phyloP scores from a whole-genome alignment of 805 yeast species.

The Starmerella cellae region DNA sequence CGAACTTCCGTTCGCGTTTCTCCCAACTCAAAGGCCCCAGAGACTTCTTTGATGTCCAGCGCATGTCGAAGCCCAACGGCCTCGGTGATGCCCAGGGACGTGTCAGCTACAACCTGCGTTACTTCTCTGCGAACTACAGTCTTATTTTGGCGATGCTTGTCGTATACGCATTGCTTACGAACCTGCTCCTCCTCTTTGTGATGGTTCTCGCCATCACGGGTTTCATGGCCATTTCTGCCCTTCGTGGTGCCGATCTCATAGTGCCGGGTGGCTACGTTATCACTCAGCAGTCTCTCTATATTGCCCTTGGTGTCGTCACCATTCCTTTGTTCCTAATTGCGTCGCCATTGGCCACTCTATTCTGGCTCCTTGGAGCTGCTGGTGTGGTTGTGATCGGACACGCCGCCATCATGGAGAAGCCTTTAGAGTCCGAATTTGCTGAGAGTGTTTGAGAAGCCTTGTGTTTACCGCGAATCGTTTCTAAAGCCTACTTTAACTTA shows the following conservation, averaged over 20 bases:
- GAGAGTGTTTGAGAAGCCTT: constrained; percentile 34
- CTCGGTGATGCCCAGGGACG: constrained; percentile 82
- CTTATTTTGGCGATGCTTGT: constrained; percentile 58
- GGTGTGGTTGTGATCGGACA: constrained; percentile 68
- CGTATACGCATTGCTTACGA: constrained; percentile 77
- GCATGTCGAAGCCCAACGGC: constrained; percentile 80
- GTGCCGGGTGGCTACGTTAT: constrained; percentile 54
- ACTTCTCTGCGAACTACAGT: constrained; percentile 78
- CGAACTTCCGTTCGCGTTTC: constrained; percentile 42
- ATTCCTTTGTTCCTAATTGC: constrained; percentile 77
- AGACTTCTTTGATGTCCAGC: constrained; percentile 84
- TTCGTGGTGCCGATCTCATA: constrained; percentile 72
- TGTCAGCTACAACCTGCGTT: constrained; percentile 70
- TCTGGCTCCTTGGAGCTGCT: constrained; percentile 87
- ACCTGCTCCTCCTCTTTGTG: constrained; percentile 72
- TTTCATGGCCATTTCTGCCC: constrained; percentile 58
- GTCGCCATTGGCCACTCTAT: constrained; percentile 72
- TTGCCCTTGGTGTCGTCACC: constrained; percentile 61
- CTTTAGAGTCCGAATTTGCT: constrained; percentile 86
- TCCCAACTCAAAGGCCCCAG: constrained; percentile 74
- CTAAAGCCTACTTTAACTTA: too few species aligned
- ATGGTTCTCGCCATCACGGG: constrained; percentile 62
- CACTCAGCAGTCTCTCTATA: constrained; percentile 62
- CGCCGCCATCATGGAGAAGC: constrained; percentile 87
- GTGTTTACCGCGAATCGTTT: too few species aligned